Conservation (phyloP, 345 rosid species). For the Dovyalis caffra region DNA sequence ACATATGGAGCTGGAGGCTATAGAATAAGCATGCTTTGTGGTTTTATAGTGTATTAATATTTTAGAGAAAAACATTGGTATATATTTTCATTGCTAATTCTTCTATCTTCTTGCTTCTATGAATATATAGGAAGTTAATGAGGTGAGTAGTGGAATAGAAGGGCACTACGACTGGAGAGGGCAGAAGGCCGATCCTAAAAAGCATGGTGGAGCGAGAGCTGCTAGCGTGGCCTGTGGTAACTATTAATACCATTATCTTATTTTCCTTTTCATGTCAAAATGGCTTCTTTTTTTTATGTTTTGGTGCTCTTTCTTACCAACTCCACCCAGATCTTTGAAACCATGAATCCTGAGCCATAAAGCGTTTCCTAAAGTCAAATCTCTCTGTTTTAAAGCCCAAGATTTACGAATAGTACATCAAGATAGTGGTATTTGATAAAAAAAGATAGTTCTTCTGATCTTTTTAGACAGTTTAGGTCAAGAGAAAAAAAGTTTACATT, state of each 20-base stretch:
- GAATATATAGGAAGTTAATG: not conserved
- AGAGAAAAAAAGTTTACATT: no score
- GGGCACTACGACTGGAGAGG: conserved; percentile 52
- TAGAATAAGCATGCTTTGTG: no score
- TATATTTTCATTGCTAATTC: no score
- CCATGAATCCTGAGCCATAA: not conserved
- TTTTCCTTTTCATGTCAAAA: not conserved
- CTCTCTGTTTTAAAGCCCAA: no score
- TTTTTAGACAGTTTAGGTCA: no score
- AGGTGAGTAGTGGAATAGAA: conserved; percentile 19
- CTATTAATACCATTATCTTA: not conserved
- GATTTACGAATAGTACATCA: no score
- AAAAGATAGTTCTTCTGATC: no score
- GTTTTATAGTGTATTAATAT: no score
- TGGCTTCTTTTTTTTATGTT: not conserved
- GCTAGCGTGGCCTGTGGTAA: conserved; percentile 48
- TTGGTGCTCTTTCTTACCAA: not conserved
- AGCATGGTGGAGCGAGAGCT: conserved; percentile 48
- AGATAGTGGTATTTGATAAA: no score
- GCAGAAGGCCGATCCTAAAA: conserved; percentile 32
- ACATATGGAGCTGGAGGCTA: no score
- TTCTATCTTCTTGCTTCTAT: no score
- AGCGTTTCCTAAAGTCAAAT: not conserved
- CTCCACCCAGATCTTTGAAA: not conserved
- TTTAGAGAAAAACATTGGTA: no score